Percentiles rank a stretch among this genome's conserved stretches.
Evolutionary conservation across 1,284 basidiomycete genomes (phyloP).

Genomic region (Apiotrichum gracile): DNA sequence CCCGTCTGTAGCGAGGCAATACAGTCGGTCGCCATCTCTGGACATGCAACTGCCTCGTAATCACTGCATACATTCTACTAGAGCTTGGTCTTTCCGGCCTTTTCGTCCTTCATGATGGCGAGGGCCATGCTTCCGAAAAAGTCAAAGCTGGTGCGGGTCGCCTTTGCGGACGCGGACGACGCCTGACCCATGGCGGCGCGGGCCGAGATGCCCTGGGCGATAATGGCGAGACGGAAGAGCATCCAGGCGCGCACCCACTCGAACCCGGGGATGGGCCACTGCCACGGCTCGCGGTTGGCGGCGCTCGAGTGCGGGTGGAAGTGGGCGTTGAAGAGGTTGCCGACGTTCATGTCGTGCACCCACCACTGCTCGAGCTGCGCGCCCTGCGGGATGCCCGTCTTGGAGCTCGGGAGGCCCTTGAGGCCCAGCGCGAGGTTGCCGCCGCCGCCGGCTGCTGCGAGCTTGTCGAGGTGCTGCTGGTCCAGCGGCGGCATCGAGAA

Average conservation of each 20-base stretch:
- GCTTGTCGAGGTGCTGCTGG: slow-evolving; percentile 5
- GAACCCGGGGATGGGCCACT: slow-evolving; percentile 40
- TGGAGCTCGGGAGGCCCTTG: slow-evolving; percentile 56
- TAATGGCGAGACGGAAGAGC: slow-evolving; percentile 64
- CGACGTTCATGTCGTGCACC: slow-evolving; percentile 40
- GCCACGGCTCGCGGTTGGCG: slow-evolving; percentile 2
- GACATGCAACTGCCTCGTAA: not conserved
- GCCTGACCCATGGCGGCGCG: slow-evolving; percentile 79
- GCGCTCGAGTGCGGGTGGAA: not conserved
- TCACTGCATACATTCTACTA: slow-evolving; percentile 16
- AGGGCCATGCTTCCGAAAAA: slow-evolving; percentile 58
- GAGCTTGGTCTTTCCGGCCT: slow-evolving; percentile 31
- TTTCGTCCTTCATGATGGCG: slow-evolving; percentile 49
- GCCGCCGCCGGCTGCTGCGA: slow-evolving; percentile 4
- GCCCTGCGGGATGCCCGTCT: slow-evolving; percentile 59
- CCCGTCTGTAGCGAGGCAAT: too few species aligned
- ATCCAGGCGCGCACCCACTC: slow-evolving; percentile 35
- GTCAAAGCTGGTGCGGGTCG: slow-evolving; percentile 56
- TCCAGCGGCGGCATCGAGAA: slow-evolving; percentile 58
- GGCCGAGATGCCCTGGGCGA: slow-evolving; percentile 88
- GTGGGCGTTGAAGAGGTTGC: slow-evolving; percentile 21
- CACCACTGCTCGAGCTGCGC: slow-evolving; percentile 60
- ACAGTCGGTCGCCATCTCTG: too few species aligned
- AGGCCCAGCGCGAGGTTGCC: slow-evolving; percentile 45
- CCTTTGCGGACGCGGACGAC: slow-evolving; percentile 65